Base-by-base conservation (phyloP, 75 land plant species). In the Isoetes taiwanensis region DNA sequence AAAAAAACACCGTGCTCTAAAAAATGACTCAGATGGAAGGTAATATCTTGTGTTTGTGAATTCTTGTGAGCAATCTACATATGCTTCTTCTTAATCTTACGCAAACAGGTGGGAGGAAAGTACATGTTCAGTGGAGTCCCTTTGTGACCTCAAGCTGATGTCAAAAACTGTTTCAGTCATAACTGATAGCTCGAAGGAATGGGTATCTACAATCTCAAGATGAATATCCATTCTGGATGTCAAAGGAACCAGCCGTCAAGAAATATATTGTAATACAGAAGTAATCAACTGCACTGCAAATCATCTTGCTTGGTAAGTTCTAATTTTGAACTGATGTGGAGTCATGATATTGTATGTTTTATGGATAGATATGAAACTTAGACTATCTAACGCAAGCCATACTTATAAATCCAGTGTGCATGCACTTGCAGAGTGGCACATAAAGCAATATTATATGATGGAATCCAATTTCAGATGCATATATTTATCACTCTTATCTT, bases 241-340 rank as follows among this genome's bases (percentile, higher is more conserved):
- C 28, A 61, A 78, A 54, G 80, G 78, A 28, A 58, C 75, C 28
- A 71, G 65, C 56, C 78, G 83, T 30, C 21, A 39, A 61, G 73
- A 77, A 21, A 73, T 17, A 12, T 82, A 86, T 64, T 70, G 70
- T 29, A 67, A 80, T 64, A 66, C 79, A 32, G 52, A 80, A 54
- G 71, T 90, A 20, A 78, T 90, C 52, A 85, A 90, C 52, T 79
- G 86, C 46, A 90, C 96, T 48, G 96, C 96, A 40, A 90, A 72
- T 60, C 80, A 78, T 55, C 81, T 90, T 35, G 66, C 96, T 67
- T 90, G 96, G 96, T 82, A 76, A 71, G 59, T 1, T 16, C 39
- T 63, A n/a, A n/a, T n/a, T 25, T 23, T 17, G 14, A 20, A 61
- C 29, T 61, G n/a, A 19, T 53, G 27, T 53, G 24, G 23, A 3